A percentile compares a stretch with the other conserved stretches of the same genome.
Evolutionary conservation across 164 flowering plant species (phyloP).

Genomic region (Vitis amurensis): DNA sequence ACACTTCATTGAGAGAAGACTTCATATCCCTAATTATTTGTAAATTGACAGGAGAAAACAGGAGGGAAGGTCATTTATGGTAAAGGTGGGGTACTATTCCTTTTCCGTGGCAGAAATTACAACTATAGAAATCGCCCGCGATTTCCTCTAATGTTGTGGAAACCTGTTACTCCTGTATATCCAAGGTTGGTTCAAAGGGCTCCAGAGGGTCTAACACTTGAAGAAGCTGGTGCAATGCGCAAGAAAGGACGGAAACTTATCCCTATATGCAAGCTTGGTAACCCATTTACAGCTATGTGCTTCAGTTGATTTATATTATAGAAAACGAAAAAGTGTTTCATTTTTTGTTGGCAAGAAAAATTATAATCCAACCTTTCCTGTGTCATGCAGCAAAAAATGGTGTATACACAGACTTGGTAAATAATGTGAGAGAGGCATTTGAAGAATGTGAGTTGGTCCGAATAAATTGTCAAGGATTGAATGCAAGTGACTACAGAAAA

Average conservation of each 20-base stretch:
- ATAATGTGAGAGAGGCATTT: slow-evolving; percentile 81
- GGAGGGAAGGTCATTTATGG: slow-evolving; percentile 80
- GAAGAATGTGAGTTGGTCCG: slow-evolving; percentile 89
- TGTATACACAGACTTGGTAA: slow-evolving; percentile 61
- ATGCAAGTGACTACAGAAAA: slow-evolving; percentile 70
- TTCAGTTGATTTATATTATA: neutral
- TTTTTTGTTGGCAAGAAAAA: neutral
- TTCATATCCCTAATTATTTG: neutral
- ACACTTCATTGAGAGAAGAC: no score
- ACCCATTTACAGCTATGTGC: neutral
- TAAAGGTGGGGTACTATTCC: slow-evolving; percentile 73
- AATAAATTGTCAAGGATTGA: slow-evolving; percentile 81
- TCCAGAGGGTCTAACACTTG: slow-evolving; percentile 78
- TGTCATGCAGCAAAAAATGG: slow-evolving; percentile 71
- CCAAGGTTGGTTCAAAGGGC: slow-evolving; percentile 67
- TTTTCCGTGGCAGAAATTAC: slow-evolving; percentile 95
- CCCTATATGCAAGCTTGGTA: slow-evolving; percentile 94
- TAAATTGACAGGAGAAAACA: slow-evolving; percentile 68
- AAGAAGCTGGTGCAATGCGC: slow-evolving; percentile 80
- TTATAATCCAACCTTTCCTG: neutral
- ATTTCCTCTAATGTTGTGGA: slow-evolving; percentile 95
- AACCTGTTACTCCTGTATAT: slow-evolving; percentile 82
- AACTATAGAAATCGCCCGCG: slow-evolving; percentile 74
- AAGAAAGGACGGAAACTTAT: slow-evolving; percentile 61
- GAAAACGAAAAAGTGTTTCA: neutral